These are phyloP conservation scores for Nissolia schottii DNA, from an alignment of 306 rosid species.

Conservation along the genomic window DNA sequence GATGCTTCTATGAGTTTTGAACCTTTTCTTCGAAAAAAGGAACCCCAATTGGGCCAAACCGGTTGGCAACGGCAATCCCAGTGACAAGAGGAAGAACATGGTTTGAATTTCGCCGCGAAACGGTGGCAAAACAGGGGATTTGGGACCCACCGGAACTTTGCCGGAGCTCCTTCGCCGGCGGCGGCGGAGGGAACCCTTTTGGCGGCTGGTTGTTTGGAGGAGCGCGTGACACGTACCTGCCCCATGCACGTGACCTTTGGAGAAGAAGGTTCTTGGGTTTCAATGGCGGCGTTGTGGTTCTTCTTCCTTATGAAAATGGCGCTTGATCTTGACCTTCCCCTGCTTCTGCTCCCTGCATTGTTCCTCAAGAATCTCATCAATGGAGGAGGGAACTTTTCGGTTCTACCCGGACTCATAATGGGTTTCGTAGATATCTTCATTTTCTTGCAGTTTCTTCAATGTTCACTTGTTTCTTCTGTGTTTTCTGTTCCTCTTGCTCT, in stretches of 20 bases:
- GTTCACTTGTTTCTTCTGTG: no score
- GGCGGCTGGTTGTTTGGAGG: slow-evolving; percentile 33
- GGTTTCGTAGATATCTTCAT: slow-evolving; percentile 68
- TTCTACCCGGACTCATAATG: slow-evolving; percentile 76
- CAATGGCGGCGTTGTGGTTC: slow-evolving; percentile 42
- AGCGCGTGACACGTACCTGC: slow-evolving; percentile 59
- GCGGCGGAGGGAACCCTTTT: neutral
- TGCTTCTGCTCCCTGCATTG: slow-evolving; percentile 67
- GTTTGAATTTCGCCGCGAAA: slow-evolving; percentile 15
- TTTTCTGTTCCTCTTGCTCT: no score
- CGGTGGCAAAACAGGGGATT: slow-evolving; percentile 38
- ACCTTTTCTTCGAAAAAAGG: slow-evolving; percentile 36
- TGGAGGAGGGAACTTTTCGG: slow-evolving; percentile 88
- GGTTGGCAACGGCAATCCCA: neutral
- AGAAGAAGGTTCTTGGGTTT: slow-evolving; percentile 89
- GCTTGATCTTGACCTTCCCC: slow-evolving; percentile 64
- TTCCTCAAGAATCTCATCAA: slow-evolving; percentile 77
- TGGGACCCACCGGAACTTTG: slow-evolving; percentile 40
- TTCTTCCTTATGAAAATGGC: slow-evolving; percentile 71
- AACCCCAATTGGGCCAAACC: slow-evolving; percentile 42
- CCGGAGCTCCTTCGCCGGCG: neutral
- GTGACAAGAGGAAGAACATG: slow-evolving; percentile 5
- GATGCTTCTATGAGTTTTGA: slow-evolving; percentile 22
- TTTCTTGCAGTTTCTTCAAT: neutral
- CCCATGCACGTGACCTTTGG: slow-evolving; percentile 98